A percentile compares a stretch with the other conserved stretches of the same genome.
phyloP scores from a whole-genome alignment of 1,139 yeast species.

The Candida tetrigidarum region DNA sequence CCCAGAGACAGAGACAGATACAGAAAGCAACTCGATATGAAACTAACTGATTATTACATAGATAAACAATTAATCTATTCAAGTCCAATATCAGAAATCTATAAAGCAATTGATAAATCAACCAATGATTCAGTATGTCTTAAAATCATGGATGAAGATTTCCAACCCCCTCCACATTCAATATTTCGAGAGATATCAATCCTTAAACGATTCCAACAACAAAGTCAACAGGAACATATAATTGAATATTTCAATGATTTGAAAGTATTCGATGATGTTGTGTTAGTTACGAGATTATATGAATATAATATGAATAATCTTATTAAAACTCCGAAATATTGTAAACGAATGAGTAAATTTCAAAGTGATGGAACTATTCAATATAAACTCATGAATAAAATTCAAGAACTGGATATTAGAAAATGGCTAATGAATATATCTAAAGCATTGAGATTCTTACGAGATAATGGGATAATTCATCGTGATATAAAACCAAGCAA shows the following conservation, averaged over 20 bases:
- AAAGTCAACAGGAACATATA: constrained; percentile 21
- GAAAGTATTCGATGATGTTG: constrained; percentile 34
- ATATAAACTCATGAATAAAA: constrained; percentile 11
- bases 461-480: constrained; percentile 70
- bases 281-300: constrained; percentile 39
- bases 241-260: constrained; percentile 29
- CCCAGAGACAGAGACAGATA: neutral
- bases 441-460: constrained; percentile 29
- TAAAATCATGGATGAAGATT: constrained; percentile 45
- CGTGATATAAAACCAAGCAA: constrained; percentile 88
- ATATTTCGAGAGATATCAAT: constrained; percentile 36
- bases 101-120: constrained; percentile 25
- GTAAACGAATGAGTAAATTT: constrained; percentile 16
- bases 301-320: constrained; percentile 30
- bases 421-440: constrained; percentile 25
- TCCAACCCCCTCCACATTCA: constrained; percentile 43
- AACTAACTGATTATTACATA: constrained; percentile 19
- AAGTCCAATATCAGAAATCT: constrained; percentile 44
- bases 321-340: constrained; percentile 19
- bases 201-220: constrained; percentile 24
- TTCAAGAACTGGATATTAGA: constrained; percentile 16
- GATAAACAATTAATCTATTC: constrained; percentile 30
- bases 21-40: constrained; percentile 8
- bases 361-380: constrained; percentile 1
- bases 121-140: constrained; percentile 30